Percentiles rank a stretch among this genome's conserved stretches.
Evolutionary conservation across 768 basidiomycete species (phyloP).

Genomic region (Auricularia sp.): DNA sequence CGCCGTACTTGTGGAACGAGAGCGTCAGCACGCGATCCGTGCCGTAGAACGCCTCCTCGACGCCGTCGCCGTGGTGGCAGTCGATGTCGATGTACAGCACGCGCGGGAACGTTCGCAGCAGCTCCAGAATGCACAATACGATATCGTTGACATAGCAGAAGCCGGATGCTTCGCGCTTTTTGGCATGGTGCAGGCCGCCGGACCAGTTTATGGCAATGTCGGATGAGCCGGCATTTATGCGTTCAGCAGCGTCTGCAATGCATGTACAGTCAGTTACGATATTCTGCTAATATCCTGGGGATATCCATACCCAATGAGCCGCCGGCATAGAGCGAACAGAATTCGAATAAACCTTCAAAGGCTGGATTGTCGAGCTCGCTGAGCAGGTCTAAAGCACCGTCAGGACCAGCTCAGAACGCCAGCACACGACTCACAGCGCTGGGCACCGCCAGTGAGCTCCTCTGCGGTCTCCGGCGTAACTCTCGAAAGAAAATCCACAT

Average conservation of each 20-base stretch:
- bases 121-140: constrained; percentile 35
- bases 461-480: constrained; percentile 36
- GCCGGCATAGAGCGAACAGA: constrained; percentile 38
- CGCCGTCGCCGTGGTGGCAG: constrained; percentile 42
- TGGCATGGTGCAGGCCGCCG: constrained; percentile 41
- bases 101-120: constrained; percentile 27
- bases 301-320: constrained; percentile 12
- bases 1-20: constrained; percentile 39
- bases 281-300: too few relatives aligned
- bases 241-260: constrained; percentile 22
- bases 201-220: constrained; percentile 43
- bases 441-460: constrained; percentile 18
- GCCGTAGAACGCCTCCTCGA: constrained; percentile 43
- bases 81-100: constrained; percentile 44
- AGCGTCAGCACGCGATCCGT: constrained; percentile 41
- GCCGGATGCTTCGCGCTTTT: constrained; percentile 38
- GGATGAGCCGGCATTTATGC: constrained; percentile 31
- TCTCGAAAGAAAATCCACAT: constrained; percentile 34
- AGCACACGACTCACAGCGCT: too few relatives aligned
- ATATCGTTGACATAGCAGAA: constrained; percentile 45
- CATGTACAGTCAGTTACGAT: too few relatives aligned
- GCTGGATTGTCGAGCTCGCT: constrained; percentile 38
- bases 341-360: constrained; percentile 40
- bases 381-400: constrained; percentile 24
- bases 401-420: too few relatives aligned